These are phyloP conservation scores for Alternaria sp. DNA, from an alignment of 2,329 filamentous ascomycete species.

Conservation along the genomic window DNA sequence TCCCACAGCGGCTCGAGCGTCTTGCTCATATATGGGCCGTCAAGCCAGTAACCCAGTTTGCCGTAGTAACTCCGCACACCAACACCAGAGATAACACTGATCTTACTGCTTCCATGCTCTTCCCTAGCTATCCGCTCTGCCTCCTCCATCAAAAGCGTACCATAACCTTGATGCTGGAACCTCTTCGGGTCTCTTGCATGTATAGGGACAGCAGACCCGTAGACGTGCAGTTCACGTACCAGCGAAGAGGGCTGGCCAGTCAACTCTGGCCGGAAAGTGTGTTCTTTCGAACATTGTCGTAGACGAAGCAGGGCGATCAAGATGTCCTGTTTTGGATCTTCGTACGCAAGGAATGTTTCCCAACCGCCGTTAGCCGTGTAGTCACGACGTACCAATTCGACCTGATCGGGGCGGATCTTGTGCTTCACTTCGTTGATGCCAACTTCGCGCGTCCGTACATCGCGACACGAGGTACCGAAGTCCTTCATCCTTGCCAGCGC, in stretches of 20 bases:
- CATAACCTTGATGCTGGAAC: conserved; percentile 98
- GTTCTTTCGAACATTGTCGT: conserved; percentile 86
- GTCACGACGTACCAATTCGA: conserved; percentile 92
- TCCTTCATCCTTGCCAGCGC: conserved; percentile 98
- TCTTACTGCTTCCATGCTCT: conserved; percentile 92
- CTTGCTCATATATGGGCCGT: conserved; percentile 74
- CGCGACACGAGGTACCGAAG: conserved; percentile 94
- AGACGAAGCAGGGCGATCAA: conserved; percentile 88
- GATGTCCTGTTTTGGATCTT: conserved; percentile 98
- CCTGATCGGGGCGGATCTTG: conserved; percentile 95
- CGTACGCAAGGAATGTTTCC: conserved; percentile 98
- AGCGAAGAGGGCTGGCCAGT: conserved; percentile 86
- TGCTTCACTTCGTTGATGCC: conserved; percentile 99
- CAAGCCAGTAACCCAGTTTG: conserved; percentile 90
- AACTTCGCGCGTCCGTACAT: conserved; percentile 94
- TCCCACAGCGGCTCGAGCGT: conserved; percentile 43
- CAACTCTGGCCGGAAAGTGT: conserved; percentile 91
- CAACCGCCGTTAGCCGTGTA: conserved; percentile 95
- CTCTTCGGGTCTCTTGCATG: conserved; percentile 94
- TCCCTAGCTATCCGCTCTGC: conserved; percentile 93
- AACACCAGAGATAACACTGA: conserved; percentile 97
- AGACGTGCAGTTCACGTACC: conserved; percentile 94
- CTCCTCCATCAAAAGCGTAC: conserved; percentile 96
- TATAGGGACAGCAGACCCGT: conserved; percentile 95
- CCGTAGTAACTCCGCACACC: conserved; percentile 95